Percentiles rank a stretch among this genome's conserved stretches.
Evolutionary conservation across 2,329 filamentous ascomycete genomes (phyloP).

Genomic region (Sarocladium strictum): DNA sequence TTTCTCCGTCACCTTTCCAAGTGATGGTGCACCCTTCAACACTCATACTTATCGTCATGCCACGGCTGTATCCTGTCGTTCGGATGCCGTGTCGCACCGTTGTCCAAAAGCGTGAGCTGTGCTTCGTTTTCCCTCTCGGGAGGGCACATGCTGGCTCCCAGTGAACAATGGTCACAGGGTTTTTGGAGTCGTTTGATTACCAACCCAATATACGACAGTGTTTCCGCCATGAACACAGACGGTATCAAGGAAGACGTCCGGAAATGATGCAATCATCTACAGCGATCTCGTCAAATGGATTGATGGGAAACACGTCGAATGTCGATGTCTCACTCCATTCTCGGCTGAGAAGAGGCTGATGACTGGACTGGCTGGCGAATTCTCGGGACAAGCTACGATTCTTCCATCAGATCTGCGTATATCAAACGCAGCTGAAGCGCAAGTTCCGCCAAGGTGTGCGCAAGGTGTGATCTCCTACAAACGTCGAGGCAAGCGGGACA

Average conservation of each 20-base stretch:
- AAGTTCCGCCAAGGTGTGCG: background rate
- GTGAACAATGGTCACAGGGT: background rate
- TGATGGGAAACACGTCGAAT: too few relatives aligned
- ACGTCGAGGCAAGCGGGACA: background rate
- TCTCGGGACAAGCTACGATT: too few relatives aligned
- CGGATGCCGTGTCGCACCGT: background rate
- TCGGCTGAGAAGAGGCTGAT: background rate
- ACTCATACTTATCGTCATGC: background rate
- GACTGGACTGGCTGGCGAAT: too few relatives aligned
- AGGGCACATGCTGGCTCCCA: background rate
- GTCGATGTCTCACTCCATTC: background rate
- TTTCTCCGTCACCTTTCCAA: too few relatives aligned
- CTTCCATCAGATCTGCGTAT: too few relatives aligned
- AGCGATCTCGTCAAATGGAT: too few relatives aligned
- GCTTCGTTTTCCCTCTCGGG: background rate
- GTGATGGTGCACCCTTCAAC: background rate
- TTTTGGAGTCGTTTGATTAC: background rate
- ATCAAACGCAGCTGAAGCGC: too few relatives aligned
- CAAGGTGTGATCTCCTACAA: background rate
- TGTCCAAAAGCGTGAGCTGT: background rate
- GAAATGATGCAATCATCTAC: too few relatives aligned
- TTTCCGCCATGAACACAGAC: background rate
- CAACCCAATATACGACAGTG: background rate
- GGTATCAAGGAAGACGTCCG: background rate
- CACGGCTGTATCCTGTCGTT: background rate